These are phyloP conservation scores for Claviceps pusilla DNA, from an alignment of 2,329 filamentous ascomycete genomes.

Conservation along the genomic window DNA sequence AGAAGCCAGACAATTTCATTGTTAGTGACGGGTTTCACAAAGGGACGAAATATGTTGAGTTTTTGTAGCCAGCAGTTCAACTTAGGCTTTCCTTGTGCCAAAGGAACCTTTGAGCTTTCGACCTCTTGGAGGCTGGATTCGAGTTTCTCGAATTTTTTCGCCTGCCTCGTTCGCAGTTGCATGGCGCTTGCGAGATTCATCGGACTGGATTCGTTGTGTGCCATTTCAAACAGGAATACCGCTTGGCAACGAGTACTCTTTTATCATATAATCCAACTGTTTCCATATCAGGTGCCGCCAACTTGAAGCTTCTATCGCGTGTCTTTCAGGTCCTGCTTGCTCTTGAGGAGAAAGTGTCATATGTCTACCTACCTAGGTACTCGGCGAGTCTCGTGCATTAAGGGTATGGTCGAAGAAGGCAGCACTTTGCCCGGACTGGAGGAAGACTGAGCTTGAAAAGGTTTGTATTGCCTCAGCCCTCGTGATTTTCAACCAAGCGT, in stretches of 20 bases:
- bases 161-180: slow-evolving; percentile 34
- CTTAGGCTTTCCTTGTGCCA: not conserved
- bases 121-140: slow-evolving; percentile 32
- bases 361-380: not conserved
- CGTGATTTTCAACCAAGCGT: slow-evolving; percentile 4
- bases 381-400: slow-evolving; percentile 2
- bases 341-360: not conserved
- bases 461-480: not conserved
- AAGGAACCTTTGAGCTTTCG: slow-evolving; percentile 12
- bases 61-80: slow-evolving; percentile 35
- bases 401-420: not conserved
- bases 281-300: not conserved
- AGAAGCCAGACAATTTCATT: slow-evolving; percentile 73
- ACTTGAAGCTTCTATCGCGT: not conserved
- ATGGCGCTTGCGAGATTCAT: slow-evolving; percentile 25
- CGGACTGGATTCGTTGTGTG: slow-evolving; percentile 11
- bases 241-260: not conserved
- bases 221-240: slow-evolving; percentile 10
- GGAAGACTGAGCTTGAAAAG: not conserved
- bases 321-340: not conserved
- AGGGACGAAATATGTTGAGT: slow-evolving; percentile 34
- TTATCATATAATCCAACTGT: not conserved
- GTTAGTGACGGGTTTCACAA: slow-evolving; percentile 40
- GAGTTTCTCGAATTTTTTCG: slow-evolving; percentile 33
- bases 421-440: not conserved